Percentiles rank a stretch among this genome's conserved stretches.
These are phyloP conservation scores for Phytophthora sp. DNA, from an alignment of 352 stramenopile genomes.

Conservation along the genomic window DNA sequence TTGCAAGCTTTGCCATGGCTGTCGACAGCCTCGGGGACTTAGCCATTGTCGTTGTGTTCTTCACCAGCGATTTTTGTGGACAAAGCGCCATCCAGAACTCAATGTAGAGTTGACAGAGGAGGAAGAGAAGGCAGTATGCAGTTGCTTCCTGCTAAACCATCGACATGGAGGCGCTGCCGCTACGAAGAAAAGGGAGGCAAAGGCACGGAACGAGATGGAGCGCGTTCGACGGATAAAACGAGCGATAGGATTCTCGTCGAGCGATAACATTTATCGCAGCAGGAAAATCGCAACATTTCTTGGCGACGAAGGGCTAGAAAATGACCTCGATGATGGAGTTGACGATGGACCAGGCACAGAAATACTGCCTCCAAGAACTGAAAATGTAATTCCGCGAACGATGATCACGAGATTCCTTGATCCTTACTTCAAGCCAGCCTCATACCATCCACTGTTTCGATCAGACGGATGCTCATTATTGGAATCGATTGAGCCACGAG, in stretches of 20 bases:
- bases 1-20: slow-evolving; percentile 67
- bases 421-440: slow-evolving; percentile 24
- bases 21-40: slow-evolving; percentile 31
- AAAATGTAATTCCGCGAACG: slow-evolving; percentile 32
- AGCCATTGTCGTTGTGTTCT: slow-evolving; percentile 73
- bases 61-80: slow-evolving; percentile 43
- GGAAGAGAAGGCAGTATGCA: slow-evolving; percentile 32
- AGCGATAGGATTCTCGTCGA: slow-evolving; percentile 44
- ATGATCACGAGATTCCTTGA: slow-evolving; percentile 34
- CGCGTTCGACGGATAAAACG: slow-evolving; percentile 42
- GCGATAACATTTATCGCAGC: slow-evolving; percentile 44
- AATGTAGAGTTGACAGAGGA: slow-evolving; percentile 15
- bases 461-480: slow-evolving; percentile 45
- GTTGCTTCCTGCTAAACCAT: slow-evolving; percentile 42
- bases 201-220: slow-evolving; percentile 27
- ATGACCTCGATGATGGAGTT: slow-evolving; percentile 31
- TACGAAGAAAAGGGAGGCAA: slow-evolving; percentile 26
- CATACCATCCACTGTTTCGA: slow-evolving; percentile 50
- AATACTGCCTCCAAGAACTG: slow-evolving; percentile 21
- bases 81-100: slow-evolving; percentile 29
- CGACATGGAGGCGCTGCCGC: slow-evolving; percentile 24
- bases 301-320: slow-evolving; percentile 31
- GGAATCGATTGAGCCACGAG: slow-evolving; percentile 52
- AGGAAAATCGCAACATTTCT: slow-evolving; percentile 38
- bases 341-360: slow-evolving; percentile 24